Evolutionary conservation across 331 rosid genomes (phyloP), one percentile per base, ranked within the genome.

Genomic region (Erythrophleum ivorense): DNA sequence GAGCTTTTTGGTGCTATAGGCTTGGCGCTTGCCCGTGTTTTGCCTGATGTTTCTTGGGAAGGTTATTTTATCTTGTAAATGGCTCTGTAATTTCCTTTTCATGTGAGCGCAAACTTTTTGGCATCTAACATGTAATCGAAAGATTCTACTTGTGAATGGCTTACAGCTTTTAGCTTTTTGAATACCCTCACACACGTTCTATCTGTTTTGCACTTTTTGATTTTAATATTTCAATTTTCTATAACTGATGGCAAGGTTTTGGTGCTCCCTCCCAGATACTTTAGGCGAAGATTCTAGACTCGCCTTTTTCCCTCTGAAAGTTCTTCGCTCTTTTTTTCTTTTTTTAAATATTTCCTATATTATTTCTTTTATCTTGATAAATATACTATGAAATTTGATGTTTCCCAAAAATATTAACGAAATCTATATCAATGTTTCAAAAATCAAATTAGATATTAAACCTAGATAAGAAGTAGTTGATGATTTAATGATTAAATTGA

Each of bases 21-120:
- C 76, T 69, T 79, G 72, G 81, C 78, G 67, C 48, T 15, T 58
- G 33, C 74, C 55, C 29, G 68, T 64, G 81, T 64, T 78, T 41
- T 78, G 41, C 73, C 29, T 34, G 8, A 50, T 86, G 71, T 64
- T 62, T 29, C 49, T 74, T 78, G 86, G 74, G 55, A 82, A 29
- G 52, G 60, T 50, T 63, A 41, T 55, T 67, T 36, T 50, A 18
- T 75, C n/a, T 60, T 65, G 81, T 77, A 81, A 59, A 74, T 55
- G 40, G 31, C 55, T 81, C 49, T 40, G 66, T 60, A 70, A 65
- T 55, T 65, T 57, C 75, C 15, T 69, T 80, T 72, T 74, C 81
- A 67, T 14, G 55, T 58, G 65, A 77, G 73, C 81, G 43, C 9
- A 40, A 64, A 73, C 79, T 63, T 63, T 63, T 73, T 64, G 54